phyloP scores from a whole-genome alignment of 768 basidiomycete species.

The Boletus coccyginus region DNA sequence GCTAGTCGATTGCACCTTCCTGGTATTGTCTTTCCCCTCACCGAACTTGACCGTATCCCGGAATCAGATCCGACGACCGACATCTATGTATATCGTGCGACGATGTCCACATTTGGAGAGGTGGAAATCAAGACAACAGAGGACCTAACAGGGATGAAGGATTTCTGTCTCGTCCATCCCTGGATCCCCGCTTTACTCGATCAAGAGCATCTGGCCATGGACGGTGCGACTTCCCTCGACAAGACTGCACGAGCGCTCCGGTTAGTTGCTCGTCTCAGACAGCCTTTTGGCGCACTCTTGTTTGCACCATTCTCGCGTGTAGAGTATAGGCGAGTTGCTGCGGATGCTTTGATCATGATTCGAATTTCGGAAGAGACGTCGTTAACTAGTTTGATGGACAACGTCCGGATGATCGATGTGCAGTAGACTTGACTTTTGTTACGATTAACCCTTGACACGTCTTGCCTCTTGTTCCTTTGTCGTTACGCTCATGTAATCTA shows the following conservation, averaged over 20 bases:
- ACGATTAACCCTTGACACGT: too few species aligned
- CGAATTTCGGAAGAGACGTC: not conserved
- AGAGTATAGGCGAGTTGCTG: conserved; percentile 13
- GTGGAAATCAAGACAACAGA: conserved; percentile 7
- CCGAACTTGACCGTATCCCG: not conserved
- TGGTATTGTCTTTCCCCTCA: not conserved
- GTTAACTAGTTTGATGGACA: not conserved
- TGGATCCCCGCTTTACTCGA: conserved; percentile 11
- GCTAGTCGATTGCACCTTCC: conserved; percentile 1
- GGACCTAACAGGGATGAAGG: not conserved
- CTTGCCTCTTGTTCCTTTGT: too few species aligned
- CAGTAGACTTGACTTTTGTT: not conserved
- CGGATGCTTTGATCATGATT: conserved; percentile 8
- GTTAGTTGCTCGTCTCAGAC: not conserved
- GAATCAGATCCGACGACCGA: too few species aligned
- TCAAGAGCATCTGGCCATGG: not conserved
- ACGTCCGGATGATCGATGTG: not conserved
- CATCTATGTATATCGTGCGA: not conserved
- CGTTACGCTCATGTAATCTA: too few species aligned
- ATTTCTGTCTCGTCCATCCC: conserved; percentile 8
- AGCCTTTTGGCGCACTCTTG: conserved; percentile 8
- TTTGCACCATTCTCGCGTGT: not conserved
- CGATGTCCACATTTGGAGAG: not conserved
- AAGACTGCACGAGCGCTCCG: not conserved
- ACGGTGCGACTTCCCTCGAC: too few species aligned